These are phyloP conservation scores for Acacia pycnantha DNA, from an alignment of 331 rosid species.

Conservation along the genomic window DNA sequence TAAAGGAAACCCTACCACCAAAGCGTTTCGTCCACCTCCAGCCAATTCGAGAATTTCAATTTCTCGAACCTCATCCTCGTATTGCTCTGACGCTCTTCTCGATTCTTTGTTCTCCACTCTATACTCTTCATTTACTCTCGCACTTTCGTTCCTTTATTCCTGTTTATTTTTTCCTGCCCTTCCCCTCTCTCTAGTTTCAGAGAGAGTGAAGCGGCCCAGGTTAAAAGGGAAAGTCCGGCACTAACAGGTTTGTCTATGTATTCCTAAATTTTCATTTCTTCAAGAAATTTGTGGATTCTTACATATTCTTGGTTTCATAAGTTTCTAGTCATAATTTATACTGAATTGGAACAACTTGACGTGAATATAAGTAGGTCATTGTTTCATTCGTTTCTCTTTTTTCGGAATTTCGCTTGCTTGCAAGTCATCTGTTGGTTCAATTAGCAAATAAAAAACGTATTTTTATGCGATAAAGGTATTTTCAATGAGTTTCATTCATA, in stretches of 20 bases:
- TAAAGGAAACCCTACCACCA: constrained; percentile 6
- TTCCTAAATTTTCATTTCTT: background rate
- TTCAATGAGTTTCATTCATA: background rate
- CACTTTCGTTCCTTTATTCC: background rate
- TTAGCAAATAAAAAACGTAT: background rate
- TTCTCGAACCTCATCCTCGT: constrained; percentile 40
- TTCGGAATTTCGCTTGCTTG: background rate
- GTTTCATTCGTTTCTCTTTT: background rate
- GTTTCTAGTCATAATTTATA: background rate
- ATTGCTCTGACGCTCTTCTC: background rate
- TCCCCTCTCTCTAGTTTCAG: background rate
- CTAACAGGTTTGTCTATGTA: constrained; percentile 28
- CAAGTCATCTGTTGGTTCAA: background rate
- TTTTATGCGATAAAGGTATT: background rate
- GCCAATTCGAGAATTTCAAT: background rate
- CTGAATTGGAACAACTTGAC: background rate
- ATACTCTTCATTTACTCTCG: background rate
- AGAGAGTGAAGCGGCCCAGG: constrained; percentile 22
- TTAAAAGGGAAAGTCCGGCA: constrained; percentile 8
- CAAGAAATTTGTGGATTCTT: background rate
- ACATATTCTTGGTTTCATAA: background rate
- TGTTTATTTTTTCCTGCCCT: background rate
- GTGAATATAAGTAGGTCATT: background rate
- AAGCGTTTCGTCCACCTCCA: background rate
- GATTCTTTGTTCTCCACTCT: background rate